Evolutionary conservation across 306 rosid genomes (phyloP), one percentile per base, ranked within the genome.

Genomic region (Lathyrus oleraceus): DNA sequence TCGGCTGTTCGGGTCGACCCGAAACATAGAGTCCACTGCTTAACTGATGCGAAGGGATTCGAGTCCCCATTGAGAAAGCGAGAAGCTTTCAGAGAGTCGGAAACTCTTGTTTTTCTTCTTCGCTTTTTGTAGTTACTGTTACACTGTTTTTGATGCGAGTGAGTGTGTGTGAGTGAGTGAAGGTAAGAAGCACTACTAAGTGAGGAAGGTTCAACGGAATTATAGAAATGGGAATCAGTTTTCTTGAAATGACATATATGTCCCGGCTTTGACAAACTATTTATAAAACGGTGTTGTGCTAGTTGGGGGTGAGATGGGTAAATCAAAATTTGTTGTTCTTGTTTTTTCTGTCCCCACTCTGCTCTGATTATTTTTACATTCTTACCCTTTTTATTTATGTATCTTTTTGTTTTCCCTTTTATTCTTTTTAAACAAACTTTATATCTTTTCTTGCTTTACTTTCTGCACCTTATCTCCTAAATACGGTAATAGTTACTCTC

Each of bases 21-120:
- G 97, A 94, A 4, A 94, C 96, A 65, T 87, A 88, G 58, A 94
- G 96, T 42, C 99, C 99, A 27, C 86, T 78, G 57, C 97, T 89
- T 65, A 91, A 92, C 85, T 94, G 95, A 80, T 94, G 99, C 21
- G 97, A 87, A 39, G 92, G 95, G 75, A 89, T 84, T 75, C 91
- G 91, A 7, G 87, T 76, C 20, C 92, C 91, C 99, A 95, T 92
- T 61, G 47, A 38, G 59, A 54, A 69, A 72, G 64, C 60, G 7
- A 71, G 36, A 10, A 35, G 43, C 73, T 75, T 75, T 44, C 52
- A 49, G 42, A 30, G 15, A 45, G 56, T 38, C 68, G 16, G 70
- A 35, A 43, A 14, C 61, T 62, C 15, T 13, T 6, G 1, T 17
- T 47, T 3, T 48, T 19, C 16, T 39, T 16, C 8, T 45, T 1